Evolutionary conservation across 495 filamentous ascomycete species (phyloP).

Genomic region (Daldinia bambusicola): DNA sequence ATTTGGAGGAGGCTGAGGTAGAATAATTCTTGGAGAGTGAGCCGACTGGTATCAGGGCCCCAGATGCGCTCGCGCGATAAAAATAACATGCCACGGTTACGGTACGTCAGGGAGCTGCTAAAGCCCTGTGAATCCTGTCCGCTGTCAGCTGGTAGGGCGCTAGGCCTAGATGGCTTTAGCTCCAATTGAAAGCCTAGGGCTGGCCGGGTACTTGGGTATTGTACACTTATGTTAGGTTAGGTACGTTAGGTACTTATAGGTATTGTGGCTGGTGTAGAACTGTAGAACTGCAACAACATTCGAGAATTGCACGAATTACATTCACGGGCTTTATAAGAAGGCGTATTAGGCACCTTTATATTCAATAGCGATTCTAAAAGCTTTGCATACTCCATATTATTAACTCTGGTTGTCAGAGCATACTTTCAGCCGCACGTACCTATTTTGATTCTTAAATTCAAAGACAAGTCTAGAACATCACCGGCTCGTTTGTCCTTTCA

Average conservation of each 20-base stretch:
- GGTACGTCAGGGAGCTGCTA: not conserved
- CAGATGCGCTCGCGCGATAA: slow-evolving; percentile 31
- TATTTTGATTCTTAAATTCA: no score
- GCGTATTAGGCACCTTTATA: no score
- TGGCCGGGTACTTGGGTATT: no score
- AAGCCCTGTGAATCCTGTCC: slow-evolving; percentile 24
- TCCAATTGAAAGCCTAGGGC: slow-evolving; percentile 7
- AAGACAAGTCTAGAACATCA: not conserved
- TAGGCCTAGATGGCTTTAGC: slow-evolving; percentile 19
- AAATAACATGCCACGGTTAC: slow-evolving; percentile 8
- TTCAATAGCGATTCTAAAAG: no score
- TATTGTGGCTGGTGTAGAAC: no score
- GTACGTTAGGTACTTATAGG: no score
- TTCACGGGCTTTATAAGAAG: not conserved
- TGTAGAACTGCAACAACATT: not conserved
- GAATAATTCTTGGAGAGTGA: no score
- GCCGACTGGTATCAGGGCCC: no score
- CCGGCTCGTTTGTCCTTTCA: not conserved
- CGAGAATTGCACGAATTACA: not conserved
- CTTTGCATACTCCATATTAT: no score
- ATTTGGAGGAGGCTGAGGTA: slow-evolving; percentile 27
- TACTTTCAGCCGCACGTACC: no score
- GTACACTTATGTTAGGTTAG: no score
- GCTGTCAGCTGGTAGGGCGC: slow-evolving; percentile 12
- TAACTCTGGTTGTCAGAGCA: not conserved